Evolutionary conservation across 2,329 filamentous ascomycete genomes (phyloP).

Genomic region (Paraconiothyrium brasiliense): DNA sequence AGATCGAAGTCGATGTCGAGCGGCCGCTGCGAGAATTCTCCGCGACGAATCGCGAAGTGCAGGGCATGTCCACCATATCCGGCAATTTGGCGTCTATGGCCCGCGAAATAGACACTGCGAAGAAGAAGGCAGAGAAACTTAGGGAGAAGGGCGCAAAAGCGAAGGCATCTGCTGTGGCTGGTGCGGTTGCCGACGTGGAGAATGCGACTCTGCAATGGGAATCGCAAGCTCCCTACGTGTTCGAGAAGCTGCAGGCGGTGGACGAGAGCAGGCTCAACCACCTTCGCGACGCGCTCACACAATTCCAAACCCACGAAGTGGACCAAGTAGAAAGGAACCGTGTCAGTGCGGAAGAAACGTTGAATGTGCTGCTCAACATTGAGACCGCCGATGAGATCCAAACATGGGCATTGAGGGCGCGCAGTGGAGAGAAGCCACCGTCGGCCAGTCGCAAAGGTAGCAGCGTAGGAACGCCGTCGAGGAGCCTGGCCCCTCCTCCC

Average conservation of each 20-base stretch:
- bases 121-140: conserved; percentile 86
- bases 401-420: conserved; percentile 66
- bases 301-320: conserved; percentile 90
- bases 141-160: conserved; percentile 80
- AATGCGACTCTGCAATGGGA: conserved; percentile 88
- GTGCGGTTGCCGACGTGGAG: conserved; percentile 76
- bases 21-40: conserved; percentile 80
- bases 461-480: conserved; percentile 39
- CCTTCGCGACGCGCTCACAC: conserved; percentile 87
- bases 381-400: conserved; percentile 88
- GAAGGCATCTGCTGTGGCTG: conserved; percentile 79
- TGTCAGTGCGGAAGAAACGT: conserved; percentile 77
- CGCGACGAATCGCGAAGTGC: conserved; percentile 75
- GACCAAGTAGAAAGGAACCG: conserved; percentile 84
- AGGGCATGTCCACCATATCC: conserved; percentile 81
- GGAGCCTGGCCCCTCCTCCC: conserved; percentile 48
- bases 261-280: conserved; percentile 92
- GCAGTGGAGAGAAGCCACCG: conserved; percentile 48
- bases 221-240: conserved; percentile 92
- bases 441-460: conserved; percentile 43
- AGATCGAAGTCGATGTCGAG: conserved; percentile 90
- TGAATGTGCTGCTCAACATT: conserved; percentile 85
- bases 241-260: conserved; percentile 88
- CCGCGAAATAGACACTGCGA: conserved; percentile 83
- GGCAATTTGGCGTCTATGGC: conserved; percentile 82